Base-by-base conservation (phyloP, 140 eudicot species). In the Senecio squalidus region DNA sequence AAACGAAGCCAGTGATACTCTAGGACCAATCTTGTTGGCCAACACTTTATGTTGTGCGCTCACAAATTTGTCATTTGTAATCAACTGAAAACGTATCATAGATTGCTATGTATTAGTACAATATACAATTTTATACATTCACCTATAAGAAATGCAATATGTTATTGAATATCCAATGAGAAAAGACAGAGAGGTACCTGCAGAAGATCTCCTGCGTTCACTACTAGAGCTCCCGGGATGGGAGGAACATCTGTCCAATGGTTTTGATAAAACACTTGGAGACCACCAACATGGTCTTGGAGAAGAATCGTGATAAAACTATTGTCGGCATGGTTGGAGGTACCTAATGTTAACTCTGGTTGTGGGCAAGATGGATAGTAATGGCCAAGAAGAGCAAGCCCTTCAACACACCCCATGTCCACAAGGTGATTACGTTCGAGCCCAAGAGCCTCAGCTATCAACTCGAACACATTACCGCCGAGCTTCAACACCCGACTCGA, bases 321-420 rank as follows among this genome's bases (percentile, higher is more conserved):
- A 1, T 34, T 55, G 38, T 86, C 91, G 0, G 75, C 34, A 29
- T 79, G 95, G 24, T 48, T 26, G 1, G 62, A 44, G 9, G 70
- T 48, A 6, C 95, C 83, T 0, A 86, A 2, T 0, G 88, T 69
- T 55, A 68, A 41, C 17, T 86, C 83, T 1, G 95, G 85, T 56
- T 86, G 60, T 9, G 91, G 95, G 68, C 92, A 86, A 6, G 71
- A 28, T 7, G 91, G 92, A 41, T 86, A 82, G 55, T 82, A 86
- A 62, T 82, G 80, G 1, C 62, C 50, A 0, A 71, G 18, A 1
- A 78, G 41, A 0, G 14, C 25, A 20, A 57, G 54, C 40, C 77
- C 82, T 6, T 76, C 76, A 0, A 45, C 74, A 48, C 80, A 76
- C 6, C 67, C 82, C 64, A 79, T 49, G 3, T 52, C 68, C 7